Conservation (phyloP, 129 eudicot genomes). For the Helichrysum umbraculigerum region DNA sequence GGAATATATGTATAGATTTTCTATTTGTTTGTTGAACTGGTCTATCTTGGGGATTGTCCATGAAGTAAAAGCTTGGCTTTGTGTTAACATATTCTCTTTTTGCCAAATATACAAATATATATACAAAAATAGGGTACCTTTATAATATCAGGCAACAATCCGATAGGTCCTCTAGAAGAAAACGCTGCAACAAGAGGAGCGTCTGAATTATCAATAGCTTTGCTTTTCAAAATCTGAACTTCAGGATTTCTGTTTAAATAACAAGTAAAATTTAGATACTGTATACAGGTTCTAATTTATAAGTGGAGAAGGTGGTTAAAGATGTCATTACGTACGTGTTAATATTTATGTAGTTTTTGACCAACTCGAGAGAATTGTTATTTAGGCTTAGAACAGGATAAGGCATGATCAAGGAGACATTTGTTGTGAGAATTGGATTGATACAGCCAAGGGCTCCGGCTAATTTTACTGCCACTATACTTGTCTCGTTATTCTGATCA, state of each 20-base stretch:
- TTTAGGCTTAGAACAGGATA: constrained; percentile 28
- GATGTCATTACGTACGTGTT: constrained; percentile 31
- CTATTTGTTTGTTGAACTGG: too few species aligned
- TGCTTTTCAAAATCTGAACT: constrained; percentile 21
- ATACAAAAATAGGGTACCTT: constrained; percentile 28
- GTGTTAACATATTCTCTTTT: too few species aligned
- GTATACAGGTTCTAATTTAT: background rate
- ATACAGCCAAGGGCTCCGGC: constrained; percentile 36
- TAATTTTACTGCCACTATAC: too few species aligned
- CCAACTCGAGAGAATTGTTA: background rate
- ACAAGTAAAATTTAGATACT: background rate
- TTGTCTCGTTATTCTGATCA: background rate
- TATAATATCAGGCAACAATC: constrained; percentile 25
- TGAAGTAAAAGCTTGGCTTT: too few species aligned
- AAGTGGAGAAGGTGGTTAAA: background rate
- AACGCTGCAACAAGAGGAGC: constrained; percentile 45
- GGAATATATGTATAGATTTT: too few species aligned
- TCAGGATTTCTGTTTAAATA: constrained; percentile 19
- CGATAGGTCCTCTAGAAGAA: constrained; percentile 50
- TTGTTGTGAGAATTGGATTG: background rate
- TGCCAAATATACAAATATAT: too few species aligned
- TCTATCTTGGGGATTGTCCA: too few species aligned
- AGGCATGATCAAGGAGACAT: constrained; percentile 14
- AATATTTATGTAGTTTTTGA: constrained; percentile 31
- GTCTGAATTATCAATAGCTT: constrained; percentile 2